phyloP scores from a whole-genome alignment of 2,329 filamentous ascomycete species.

The Talaromyces amestolkiae region DNA sequence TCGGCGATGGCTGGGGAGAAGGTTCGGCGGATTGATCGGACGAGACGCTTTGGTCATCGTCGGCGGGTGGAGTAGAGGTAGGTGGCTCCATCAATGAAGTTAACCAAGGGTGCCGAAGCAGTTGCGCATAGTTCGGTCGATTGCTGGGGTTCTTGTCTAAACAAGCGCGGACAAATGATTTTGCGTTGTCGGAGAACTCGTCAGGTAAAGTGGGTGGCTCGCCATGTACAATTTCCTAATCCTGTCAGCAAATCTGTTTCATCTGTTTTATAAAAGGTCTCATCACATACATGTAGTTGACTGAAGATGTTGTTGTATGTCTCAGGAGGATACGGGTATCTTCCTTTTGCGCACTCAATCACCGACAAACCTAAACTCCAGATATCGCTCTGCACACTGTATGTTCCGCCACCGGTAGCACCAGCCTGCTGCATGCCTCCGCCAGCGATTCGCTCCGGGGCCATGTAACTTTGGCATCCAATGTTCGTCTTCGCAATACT shows the following conservation, averaged over 20 bases:
- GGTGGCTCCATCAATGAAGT: conserved; percentile 69
- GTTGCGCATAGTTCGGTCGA: conserved; percentile 88
- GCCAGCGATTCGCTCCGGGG: conserved; percentile 88
- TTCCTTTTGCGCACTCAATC: conserved; percentile 91
- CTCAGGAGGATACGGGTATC: conserved; percentile 94
- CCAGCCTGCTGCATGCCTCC: conserved; percentile 73
- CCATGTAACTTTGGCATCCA: conserved; percentile 99
- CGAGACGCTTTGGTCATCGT: conserved; percentile 1
- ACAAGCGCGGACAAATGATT: conserved; percentile 83
- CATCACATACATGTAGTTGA: conserved; percentile 78
- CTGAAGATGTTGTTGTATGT: conserved; percentile 98
- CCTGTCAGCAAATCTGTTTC: neutral
- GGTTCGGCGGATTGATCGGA: conserved; percentile 29
- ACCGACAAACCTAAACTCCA: conserved; percentile 94
- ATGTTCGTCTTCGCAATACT: conserved; percentile 99
- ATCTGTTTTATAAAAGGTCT: neutral
- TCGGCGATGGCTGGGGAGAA: conserved; percentile 32
- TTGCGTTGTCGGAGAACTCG: conserved; percentile 74
- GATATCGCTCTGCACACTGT: conserved; percentile 96
- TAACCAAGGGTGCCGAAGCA: conserved; percentile 88
- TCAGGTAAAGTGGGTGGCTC: conserved; percentile 88
- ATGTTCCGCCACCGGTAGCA: conserved; percentile 73
- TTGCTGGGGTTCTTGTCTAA: conserved; percentile 89
- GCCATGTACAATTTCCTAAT: conserved; percentile 94
- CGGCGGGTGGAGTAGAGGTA: conserved; percentile 57